These are phyloP conservation scores for Stagonosporopsis chrysanthemi DNA, from an alignment of 2,329 filamentous ascomycete genomes.

Conservation along the genomic window DNA sequence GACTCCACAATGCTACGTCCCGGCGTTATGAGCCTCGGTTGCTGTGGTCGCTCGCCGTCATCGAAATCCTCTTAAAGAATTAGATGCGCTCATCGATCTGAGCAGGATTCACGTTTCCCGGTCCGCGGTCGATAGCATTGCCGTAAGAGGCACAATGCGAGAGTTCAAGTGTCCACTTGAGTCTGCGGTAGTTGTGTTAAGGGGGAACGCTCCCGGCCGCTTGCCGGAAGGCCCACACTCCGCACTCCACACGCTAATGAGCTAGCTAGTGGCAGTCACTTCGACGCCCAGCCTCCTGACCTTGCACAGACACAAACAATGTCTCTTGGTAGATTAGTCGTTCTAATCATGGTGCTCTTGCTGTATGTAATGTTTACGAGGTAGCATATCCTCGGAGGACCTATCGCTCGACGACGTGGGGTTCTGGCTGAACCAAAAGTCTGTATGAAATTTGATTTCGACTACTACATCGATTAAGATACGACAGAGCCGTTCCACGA, in stretches of 20 bases:
- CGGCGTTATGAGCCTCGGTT: neutral
- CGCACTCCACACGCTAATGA: neutral
- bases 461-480: neutral
- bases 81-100: neutral
- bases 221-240: neutral
- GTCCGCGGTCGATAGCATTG: neutral
- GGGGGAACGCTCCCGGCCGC: neutral
- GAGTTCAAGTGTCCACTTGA: neutral
- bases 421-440: neutral
- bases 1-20: neutral
- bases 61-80: no score
- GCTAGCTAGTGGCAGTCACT: neutral
- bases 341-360: neutral
- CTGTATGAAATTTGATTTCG: neutral
- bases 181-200: neutral
- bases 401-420: neutral
- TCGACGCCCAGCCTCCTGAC: neutral
- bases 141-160: neutral
- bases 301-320: neutral
- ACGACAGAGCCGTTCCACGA: no score
- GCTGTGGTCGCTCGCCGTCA: neutral
- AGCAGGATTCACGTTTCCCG: neutral
- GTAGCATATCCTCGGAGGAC: neutral
- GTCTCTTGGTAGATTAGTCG: neutral
- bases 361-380: neutral